phyloP scores from a whole-genome alignment of 1,284 basidiomycete species.

The Flammula alnicola region DNA sequence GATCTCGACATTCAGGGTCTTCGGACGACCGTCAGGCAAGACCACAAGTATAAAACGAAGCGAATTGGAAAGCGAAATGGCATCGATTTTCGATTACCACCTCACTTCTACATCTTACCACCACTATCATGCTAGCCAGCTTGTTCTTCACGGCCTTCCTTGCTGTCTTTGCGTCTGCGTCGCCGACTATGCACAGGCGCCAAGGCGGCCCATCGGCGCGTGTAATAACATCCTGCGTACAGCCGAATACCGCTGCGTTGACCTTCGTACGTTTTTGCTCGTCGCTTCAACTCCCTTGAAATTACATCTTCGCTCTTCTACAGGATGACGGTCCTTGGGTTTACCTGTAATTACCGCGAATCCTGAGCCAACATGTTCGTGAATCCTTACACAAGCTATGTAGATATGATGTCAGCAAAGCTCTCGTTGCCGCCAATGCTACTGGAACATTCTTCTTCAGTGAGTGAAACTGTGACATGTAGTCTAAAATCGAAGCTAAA shows the following conservation, averaged over 20 bases:
- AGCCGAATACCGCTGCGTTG: slow-evolving; percentile 41
- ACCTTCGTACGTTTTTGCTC: slow-evolving; percentile 39
- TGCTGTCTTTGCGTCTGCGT: slow-evolving; percentile 9
- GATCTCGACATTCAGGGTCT: neutral
- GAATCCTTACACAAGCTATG: neutral
- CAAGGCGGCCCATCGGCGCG: slow-evolving; percentile 24
- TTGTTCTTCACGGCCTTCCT: slow-evolving; percentile 8
- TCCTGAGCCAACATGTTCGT: neutral
- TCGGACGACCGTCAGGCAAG: too few relatives aligned
- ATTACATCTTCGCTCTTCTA: neutral
- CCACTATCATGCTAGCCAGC: slow-evolving; percentile 12
- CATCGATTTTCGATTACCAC: too few relatives aligned
- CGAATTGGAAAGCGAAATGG: too few relatives aligned
- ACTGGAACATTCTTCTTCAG: slow-evolving; percentile 52
- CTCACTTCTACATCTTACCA: too few relatives aligned
- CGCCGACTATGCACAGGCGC: slow-evolving; percentile 10
- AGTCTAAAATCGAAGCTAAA: neutral
- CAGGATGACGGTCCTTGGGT: slow-evolving; percentile 40
- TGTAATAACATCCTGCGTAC: slow-evolving; percentile 38
- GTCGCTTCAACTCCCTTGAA: neutral
- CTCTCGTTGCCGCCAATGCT: slow-evolving; percentile 32
- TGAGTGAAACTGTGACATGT: slow-evolving; percentile 23
- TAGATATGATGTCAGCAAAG: slow-evolving; percentile 30
- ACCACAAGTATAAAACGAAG: too few relatives aligned
- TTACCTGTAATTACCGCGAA: slow-evolving; percentile 28